A percentile compares a stretch with the other conserved stretches of the same genome.
These are phyloP conservation scores for Didymella exigua DNA, from an alignment of 2,329 filamentous ascomycete species.

Conservation along the genomic window DNA sequence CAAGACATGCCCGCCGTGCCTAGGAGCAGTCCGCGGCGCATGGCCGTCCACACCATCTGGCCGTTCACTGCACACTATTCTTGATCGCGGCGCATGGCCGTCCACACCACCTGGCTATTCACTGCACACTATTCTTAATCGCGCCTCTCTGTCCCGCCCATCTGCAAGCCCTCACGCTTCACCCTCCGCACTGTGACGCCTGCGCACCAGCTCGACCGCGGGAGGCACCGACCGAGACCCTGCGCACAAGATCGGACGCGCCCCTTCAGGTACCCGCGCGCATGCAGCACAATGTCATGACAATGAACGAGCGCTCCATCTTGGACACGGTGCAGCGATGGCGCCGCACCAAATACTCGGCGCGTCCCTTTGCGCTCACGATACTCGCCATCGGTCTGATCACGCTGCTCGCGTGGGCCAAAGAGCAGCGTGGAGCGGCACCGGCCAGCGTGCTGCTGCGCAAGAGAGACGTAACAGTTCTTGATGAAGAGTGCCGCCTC, in stretches of 20 bases:
- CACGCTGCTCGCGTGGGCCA: constrained; percentile 36
- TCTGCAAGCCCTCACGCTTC: constrained; percentile 21
- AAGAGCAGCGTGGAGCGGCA: constrained; percentile 13
- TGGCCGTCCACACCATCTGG: not conserved
- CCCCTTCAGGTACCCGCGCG: constrained; percentile 5
- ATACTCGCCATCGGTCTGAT: constrained; percentile 39
- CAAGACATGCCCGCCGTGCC: constrained; percentile 10
- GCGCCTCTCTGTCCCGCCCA: not conserved
- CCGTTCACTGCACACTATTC: not conserved
- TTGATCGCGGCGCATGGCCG: not conserved
- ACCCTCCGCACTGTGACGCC: constrained; percentile 20
- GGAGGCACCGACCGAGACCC: not conserved
- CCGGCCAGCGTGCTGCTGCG: constrained; percentile 7
- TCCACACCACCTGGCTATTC: not conserved
- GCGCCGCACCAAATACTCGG: constrained; percentile 42
- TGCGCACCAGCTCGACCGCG: constrained; percentile 12
- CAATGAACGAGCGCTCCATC: constrained; percentile 32
- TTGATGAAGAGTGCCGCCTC: constrained; percentile 67
- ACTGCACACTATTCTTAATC: not conserved
- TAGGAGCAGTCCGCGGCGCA: constrained; percentile 3
- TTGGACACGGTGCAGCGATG: constrained; percentile 30
- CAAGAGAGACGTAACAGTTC: constrained; percentile 28
- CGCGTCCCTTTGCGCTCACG: constrained; percentile 46
- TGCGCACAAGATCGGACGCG: not conserved
- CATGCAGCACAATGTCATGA: constrained; percentile 22